These are phyloP conservation scores for Lagenaria siceraria DNA, from an alignment of 306 rosid genomes.

Conservation along the genomic window DNA sequence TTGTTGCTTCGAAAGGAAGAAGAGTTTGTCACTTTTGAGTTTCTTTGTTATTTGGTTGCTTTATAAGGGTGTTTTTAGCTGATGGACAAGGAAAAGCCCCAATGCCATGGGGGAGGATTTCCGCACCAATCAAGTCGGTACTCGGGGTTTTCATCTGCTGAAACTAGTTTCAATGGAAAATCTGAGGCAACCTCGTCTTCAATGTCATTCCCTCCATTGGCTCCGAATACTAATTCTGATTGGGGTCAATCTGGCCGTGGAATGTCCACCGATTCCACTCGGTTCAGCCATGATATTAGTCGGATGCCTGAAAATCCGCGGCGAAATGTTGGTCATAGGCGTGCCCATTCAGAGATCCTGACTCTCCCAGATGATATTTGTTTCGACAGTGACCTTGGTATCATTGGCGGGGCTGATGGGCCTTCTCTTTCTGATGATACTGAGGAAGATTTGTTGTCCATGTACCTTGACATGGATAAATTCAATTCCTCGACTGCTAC, in stretches of 20 bases:
- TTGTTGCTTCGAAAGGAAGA: not conserved
- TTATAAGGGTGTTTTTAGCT: not conserved
- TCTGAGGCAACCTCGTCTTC: conserved; percentile 40
- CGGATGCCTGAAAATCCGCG: conserved; percentile 87
- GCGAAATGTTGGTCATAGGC: conserved; percentile 74
- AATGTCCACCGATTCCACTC: conserved; percentile 34
- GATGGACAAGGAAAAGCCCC: conserved; percentile 74
- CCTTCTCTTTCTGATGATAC: conserved; percentile 88
- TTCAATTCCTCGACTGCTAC: conserved; percentile 78
- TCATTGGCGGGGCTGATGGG: conserved; percentile 80
- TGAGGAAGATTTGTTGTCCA: conserved; percentile 77
- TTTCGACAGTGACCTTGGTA: conserved; percentile 89
- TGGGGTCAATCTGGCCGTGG: conserved; percentile 47
- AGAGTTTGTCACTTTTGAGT: not conserved
- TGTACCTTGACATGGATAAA: conserved; percentile 95
- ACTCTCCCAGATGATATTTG: conserved; percentile 91
- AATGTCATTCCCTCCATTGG: conserved; percentile 39
- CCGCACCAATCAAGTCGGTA: conserved; percentile 67
- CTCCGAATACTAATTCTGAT: conserved; percentile 39
- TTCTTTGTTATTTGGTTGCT: not conserved
- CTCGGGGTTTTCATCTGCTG: conserved; percentile 38
- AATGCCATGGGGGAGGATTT: conserved; percentile 50
- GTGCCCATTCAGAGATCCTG: conserved; percentile 88
- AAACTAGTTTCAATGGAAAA: conserved; percentile 46
- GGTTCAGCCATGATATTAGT: conserved; percentile 85